These are phyloP conservation scores for Detonula confervacea DNA, from an alignment of 352 stramenopile genomes.

Conservation along the genomic window DNA sequence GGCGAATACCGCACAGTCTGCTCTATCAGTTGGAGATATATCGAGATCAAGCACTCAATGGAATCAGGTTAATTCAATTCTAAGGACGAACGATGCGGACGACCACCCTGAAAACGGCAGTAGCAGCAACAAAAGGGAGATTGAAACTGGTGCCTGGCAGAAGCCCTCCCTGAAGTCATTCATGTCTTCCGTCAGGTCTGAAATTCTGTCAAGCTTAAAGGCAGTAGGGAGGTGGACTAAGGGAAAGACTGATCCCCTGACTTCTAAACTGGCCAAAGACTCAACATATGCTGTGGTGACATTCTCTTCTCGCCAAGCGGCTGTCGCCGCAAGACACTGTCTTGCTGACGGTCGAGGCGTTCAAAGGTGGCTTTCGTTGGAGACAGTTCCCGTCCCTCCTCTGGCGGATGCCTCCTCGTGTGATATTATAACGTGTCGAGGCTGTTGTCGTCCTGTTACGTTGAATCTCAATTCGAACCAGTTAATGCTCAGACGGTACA, in stretches of 20 bases:
- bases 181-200: conserved; percentile 11
- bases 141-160: conserved; percentile 51
- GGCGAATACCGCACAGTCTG: conserved; percentile 36
- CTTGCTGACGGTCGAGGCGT: conserved; percentile 75
- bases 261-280: conserved; percentile 58
- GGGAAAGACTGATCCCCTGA: conserved; percentile 39
- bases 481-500: conserved; percentile 66
- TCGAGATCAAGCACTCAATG: conserved; percentile 44
- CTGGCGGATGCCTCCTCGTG: conserved; percentile 78
- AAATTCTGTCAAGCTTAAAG: conserved; percentile 28
- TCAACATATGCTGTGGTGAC: conserved; percentile 85
- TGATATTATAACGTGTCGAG: conserved; percentile 73
- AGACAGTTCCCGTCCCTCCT: conserved; percentile 74
- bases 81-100: conserved; percentile 26
- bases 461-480: conserved; percentile 79
- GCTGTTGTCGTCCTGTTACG: conserved; percentile 81
- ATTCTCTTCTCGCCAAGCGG: conserved; percentile 82
- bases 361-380: conserved; percentile 65
- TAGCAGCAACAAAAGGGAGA: conserved; percentile 18
- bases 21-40: conserved; percentile 31
- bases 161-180: conserved; percentile 45
- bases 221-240: conserved; percentile 46
- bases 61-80: conserved; percentile 56
- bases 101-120: conserved; percentile 11
- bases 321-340: conserved; percentile 78